Percentiles rank a stretch among this genome's conserved stretches.
Conservation (phyloP, 768 basidiomycete genomes). For the Lactifluus hygrophoroides region DNA sequence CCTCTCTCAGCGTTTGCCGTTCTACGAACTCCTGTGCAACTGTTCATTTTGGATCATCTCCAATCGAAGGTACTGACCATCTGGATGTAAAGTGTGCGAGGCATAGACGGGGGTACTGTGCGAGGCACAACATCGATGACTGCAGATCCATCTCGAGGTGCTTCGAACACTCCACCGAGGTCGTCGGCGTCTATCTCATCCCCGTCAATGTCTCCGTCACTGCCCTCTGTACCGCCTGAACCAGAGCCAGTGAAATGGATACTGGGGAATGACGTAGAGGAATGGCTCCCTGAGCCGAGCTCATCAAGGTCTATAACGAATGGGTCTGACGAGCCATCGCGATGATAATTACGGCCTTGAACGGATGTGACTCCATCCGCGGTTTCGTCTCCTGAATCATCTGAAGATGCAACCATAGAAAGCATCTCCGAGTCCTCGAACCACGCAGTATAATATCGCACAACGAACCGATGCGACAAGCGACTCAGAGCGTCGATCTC, state of each 20-base stretch:
- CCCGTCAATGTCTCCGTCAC: conserved; percentile 35
- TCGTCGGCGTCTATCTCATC: conserved; percentile 30
- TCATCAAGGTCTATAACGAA: conserved; percentile 62
- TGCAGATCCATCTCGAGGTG: not conserved
- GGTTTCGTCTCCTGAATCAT: conserved; percentile 30
- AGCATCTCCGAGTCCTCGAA: conserved; percentile 58
- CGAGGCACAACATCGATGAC: conserved; percentile 15
- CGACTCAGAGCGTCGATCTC: conserved; percentile 86
- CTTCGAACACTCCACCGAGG: conserved; percentile 24
- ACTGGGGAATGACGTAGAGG: conserved; percentile 66
- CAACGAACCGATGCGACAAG: conserved; percentile 83
- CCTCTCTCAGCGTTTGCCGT: conserved; percentile 84
- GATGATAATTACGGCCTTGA: conserved; percentile 32
- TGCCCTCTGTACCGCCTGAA: conserved; percentile 35
- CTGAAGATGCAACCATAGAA: conserved; percentile 41
- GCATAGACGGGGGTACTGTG: conserved; percentile 1
- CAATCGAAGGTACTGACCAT: conserved; percentile 50
- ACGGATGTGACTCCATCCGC: conserved; percentile 50
- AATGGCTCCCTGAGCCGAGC: conserved; percentile 39
- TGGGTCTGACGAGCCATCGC: conserved; percentile 32
- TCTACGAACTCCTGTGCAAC: conserved; percentile 73
- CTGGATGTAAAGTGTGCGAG: conserved; percentile 80
- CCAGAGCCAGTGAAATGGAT: conserved; percentile 56
- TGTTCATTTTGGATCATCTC: conserved; percentile 8
- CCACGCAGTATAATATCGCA: conserved; percentile 89